Evolutionary conservation across 2,329 filamentous ascomycete species (phyloP).

Genomic region (Exophiala mesophila): DNA sequence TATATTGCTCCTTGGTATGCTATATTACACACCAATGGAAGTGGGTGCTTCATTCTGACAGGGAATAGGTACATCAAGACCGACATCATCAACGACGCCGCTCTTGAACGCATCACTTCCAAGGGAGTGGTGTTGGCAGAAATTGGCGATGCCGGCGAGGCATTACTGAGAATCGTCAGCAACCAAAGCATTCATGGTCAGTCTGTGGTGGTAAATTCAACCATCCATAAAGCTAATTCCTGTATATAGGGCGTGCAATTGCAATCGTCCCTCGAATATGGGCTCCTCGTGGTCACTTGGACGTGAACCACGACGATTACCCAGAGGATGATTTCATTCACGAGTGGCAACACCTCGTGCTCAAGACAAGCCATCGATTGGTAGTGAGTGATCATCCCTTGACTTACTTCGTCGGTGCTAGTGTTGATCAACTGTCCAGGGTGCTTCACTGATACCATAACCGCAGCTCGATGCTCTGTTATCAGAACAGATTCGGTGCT

Average conservation of each 20-base stretch:
- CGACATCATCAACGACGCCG: conserved; percentile 28
- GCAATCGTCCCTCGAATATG: conserved; percentile 28
- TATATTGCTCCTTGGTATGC: conserved; percentile 45
- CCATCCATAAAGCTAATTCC: conserved; percentile 6
- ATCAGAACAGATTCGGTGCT: too few species aligned
- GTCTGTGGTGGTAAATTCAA: conserved; percentile 55
- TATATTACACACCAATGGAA: conserved; percentile 7
- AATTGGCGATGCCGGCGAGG: conserved; percentile 1
- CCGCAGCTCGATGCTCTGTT: too few species aligned
- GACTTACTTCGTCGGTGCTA: too few species aligned
- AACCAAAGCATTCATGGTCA: conserved; percentile 4
- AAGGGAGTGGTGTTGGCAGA: conserved; percentile 10
- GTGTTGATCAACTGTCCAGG: too few species aligned
- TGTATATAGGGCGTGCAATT: conserved; percentile 39
- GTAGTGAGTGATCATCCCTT: too few species aligned
- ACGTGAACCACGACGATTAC: conserved; percentile 38
- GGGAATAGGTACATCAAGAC: conserved; percentile 32
- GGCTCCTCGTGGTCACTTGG: conserved; percentile 37
- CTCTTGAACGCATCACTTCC: conserved; percentile 24
- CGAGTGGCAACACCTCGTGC: conserved; percentile 5
- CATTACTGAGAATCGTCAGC: conserved; percentile 2
- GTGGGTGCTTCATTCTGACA: background rate
- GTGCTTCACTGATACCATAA: too few species aligned
- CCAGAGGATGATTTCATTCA: background rate
- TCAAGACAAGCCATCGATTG: background rate